phyloP scores from a whole-genome alignment of 306 rosid species.

The Cucurbita argyrosperma region DNA sequence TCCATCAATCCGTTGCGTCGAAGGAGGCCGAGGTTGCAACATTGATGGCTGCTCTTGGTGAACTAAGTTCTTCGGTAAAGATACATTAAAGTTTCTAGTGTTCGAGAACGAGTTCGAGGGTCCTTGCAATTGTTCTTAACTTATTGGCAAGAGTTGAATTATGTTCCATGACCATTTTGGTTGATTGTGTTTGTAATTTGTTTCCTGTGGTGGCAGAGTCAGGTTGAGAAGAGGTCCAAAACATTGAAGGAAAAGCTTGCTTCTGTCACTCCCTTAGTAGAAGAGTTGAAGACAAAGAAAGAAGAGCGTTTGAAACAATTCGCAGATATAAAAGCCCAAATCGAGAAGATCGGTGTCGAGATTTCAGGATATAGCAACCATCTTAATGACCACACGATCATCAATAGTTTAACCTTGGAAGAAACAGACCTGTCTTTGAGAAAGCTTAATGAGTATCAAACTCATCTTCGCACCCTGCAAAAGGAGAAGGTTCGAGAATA shows the following conservation, averaged over 20 bases:
- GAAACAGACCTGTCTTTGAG: slow-evolving; percentile 73
- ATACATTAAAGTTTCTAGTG: not conserved
- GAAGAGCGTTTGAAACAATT: slow-evolving; percentile 80
- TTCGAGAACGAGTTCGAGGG: not conserved
- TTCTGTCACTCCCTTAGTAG: slow-evolving; percentile 69
- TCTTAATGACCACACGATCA: slow-evolving; percentile 14
- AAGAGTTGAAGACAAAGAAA: slow-evolving; percentile 56
- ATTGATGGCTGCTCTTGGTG: slow-evolving; percentile 81
- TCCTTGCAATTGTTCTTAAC: not conserved
- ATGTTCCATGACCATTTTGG: not conserved
- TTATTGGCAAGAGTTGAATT: not conserved
- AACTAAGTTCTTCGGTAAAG: slow-evolving; percentile 73
- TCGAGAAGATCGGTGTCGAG: slow-evolving; percentile 76
- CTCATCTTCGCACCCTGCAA: slow-evolving; percentile 60
- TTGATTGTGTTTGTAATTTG: slow-evolving; percentile 16
- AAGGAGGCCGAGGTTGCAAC: slow-evolving; percentile 97
- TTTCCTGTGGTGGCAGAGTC: slow-evolving; percentile 30
- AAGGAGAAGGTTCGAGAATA: slow-evolving; percentile 67
- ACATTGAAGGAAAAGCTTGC: slow-evolving; percentile 83
- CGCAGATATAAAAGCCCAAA: slow-evolving; percentile 50
- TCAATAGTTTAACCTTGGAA: slow-evolving; percentile 23
- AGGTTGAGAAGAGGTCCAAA: slow-evolving; percentile 47
- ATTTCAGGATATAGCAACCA: slow-evolving; percentile 46
- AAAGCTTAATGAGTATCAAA: slow-evolving; percentile 75
- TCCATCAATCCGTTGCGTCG: slow-evolving; percentile 78